A percentile compares a stretch with the other conserved stretches of the same genome.
phyloP scores from a whole-genome alignment of 139 green algal species.

The Edaphochlamys debaryana region DNA sequence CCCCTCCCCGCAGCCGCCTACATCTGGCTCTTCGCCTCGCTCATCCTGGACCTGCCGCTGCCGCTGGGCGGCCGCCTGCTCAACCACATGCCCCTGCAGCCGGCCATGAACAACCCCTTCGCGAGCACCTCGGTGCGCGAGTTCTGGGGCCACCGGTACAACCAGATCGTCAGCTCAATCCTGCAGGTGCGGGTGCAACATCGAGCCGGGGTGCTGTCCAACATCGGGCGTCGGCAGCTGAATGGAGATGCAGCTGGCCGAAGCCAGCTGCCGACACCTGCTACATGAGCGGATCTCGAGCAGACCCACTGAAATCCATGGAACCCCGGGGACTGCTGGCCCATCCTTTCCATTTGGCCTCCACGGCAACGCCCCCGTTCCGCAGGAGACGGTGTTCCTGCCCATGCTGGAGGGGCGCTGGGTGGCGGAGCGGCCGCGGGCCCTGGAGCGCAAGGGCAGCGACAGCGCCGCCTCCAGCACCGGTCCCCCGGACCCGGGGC shows the following conservation, averaged over 20 bases:
- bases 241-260: too few species aligned
- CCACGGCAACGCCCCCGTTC: too few species aligned
- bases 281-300: background rate
- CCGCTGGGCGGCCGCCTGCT: background rate
- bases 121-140: background rate
- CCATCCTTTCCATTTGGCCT: too few species aligned
- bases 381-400: conserved; percentile 27
- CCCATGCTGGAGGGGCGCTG: conserved; percentile 13
- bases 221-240: too few species aligned
- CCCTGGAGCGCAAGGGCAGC: too few species aligned
- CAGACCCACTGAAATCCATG: too few species aligned
- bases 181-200: background rate
- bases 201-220: too few species aligned
- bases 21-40: background rate
- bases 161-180: background rate
- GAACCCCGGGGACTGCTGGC: too few species aligned
- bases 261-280: too few species aligned
- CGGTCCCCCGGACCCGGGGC: too few species aligned
- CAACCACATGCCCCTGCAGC: background rate
- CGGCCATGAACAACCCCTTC: background rate
- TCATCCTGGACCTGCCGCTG: background rate
- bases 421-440: background rate
- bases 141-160: conserved; percentile 1
- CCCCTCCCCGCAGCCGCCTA: background rate
- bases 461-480: too few species aligned